Conservation (phyloP, 495 filamentous ascomycete genomes). For the Penicillium angulare region DNA sequence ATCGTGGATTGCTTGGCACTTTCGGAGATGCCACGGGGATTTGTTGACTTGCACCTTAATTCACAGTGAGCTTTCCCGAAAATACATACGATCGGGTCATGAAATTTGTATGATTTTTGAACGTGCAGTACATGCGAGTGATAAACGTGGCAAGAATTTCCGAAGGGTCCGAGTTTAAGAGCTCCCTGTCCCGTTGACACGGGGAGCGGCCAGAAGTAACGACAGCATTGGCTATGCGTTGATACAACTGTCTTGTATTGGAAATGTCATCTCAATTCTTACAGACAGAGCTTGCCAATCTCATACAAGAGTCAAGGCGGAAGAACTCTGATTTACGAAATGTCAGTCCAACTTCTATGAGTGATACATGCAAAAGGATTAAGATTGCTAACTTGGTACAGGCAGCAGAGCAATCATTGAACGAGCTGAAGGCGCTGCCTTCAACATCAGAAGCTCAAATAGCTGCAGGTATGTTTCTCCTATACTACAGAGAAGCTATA, state of each 20-base stretch:
- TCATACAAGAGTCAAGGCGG: constrained; percentile 93
- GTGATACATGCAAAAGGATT: background rate
- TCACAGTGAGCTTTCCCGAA: background rate
- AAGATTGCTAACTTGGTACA: constrained; percentile 36
- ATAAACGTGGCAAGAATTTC: background rate
- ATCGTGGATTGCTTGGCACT: constrained; percentile 33
- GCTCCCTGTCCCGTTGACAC: constrained; percentile 15
- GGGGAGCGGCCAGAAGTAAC: constrained; percentile 15
- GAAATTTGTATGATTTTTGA: background rate
- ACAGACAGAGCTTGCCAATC: constrained; percentile 81
- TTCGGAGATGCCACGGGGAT: constrained; percentile 38
- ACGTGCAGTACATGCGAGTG: background rate
- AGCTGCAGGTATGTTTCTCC: constrained; percentile 64
- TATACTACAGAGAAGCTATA: background rate
- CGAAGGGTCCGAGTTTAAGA: background rate
- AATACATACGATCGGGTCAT: background rate
- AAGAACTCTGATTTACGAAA: constrained; percentile 86
- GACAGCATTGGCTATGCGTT: constrained; percentile 34
- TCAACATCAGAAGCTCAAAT: constrained; percentile 78
- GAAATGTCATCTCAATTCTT: constrained; percentile 92
- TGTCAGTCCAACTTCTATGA: constrained; percentile 45
- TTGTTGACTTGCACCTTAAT: constrained; percentile 15
- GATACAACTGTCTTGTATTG: constrained; percentile 23
- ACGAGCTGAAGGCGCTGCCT: constrained; percentile 80
- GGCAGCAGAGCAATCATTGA: constrained; percentile 92